Evolutionary conservation across 2,329 filamentous ascomycete species (phyloP), one percentile per base, ranked within the genome.

Genomic region (Curvularia lunata): DNA sequence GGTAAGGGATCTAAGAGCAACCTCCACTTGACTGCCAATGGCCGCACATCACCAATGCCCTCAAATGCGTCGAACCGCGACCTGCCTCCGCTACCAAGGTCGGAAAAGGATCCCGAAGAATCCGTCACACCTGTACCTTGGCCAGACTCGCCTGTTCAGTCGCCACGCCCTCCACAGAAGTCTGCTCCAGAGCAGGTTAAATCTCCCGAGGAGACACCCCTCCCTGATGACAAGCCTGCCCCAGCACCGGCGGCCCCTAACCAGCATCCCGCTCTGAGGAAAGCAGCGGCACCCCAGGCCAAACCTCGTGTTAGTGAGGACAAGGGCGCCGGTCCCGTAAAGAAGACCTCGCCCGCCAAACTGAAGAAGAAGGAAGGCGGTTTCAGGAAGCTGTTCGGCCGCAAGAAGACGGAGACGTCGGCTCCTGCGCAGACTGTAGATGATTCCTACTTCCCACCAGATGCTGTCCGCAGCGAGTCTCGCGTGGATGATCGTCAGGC

Each of bases 1-100:
- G 92, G 93, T 21, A 90, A 86, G 57, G 91, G 91, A 12, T 81
- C 80, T 1, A 77, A 80, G 40, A 79, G 82, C 16, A 79, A 82
- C 12, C 76, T 82, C 13, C 58, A 70, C 28, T 52, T 59, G 2
- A 59, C 63, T 56, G 72, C 72, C 7, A 76, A 76, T 50, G 75
- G 75, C 34, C 67, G 67, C 10, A 52, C 68, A 19, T 69, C 75
- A 8, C 59, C 67, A 7, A 45, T 73, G 37, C 64, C 69, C 42
- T 67, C 62, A 2, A 61, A 64, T 7, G 28, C 66, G 4, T 72
- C 74, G 5, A 78, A 77, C 47, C 71, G 78, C 10, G 76, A 80
- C 9, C 68, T 81, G 21, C 80, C 80, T 12, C 71, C 78, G 27
- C 64, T 82, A 21, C 79, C 80, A 25, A 65, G 68, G 41, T 67